Percentiles rank a stretch among this genome's conserved stretches.
Conservation (phyloP, 768 basidiomycete species). For the Sarcodon aspratus region DNA sequence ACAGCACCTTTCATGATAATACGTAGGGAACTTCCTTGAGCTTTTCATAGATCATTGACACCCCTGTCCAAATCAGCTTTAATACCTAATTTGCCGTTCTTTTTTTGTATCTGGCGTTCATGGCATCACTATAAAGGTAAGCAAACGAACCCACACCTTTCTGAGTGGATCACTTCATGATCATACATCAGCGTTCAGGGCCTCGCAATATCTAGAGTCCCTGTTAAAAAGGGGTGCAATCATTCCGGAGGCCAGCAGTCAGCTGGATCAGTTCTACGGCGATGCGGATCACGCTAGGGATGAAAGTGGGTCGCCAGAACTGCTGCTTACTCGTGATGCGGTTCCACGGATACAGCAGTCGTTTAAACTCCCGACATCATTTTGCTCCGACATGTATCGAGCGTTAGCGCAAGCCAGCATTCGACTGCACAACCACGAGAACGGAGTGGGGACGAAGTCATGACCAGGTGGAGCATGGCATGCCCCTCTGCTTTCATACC, state of each 20-base stretch:
- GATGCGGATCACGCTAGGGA: slow-evolving; percentile 1
- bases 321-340: slow-evolving; percentile 41
- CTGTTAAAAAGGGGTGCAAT: slow-evolving; percentile 47
- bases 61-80: slow-evolving; percentile 34
- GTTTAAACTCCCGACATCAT: slow-evolving; percentile 32
- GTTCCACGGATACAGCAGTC: slow-evolving; percentile 37
- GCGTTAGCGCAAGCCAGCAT: slow-evolving; percentile 48
- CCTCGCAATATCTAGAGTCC: slow-evolving; percentile 54
- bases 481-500: too few relatives aligned
- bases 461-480: neutral
- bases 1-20: slow-evolving; percentile 71
- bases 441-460: slow-evolving; percentile 2
- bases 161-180: slow-evolving; percentile 1
- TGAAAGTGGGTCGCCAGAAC: slow-evolving; percentile 8
- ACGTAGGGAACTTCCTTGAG: slow-evolving; percentile 34
- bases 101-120: slow-evolving; percentile 77
- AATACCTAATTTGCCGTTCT: slow-evolving; percentile 77
- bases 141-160: neutral
- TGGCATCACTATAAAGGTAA: slow-evolving; percentile 79
- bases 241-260: slow-evolving; percentile 38
- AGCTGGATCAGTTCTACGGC: slow-evolving; percentile 48
- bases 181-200: slow-evolving; percentile 43
- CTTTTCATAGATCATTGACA: neutral
- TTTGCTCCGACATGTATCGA: slow-evolving; percentile 41
- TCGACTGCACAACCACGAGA: slow-evolving; percentile 14